Base-by-base conservation (phyloP, 768 basidiomycete genomes). In the Gloeopeniophorella convolvens region DNA sequence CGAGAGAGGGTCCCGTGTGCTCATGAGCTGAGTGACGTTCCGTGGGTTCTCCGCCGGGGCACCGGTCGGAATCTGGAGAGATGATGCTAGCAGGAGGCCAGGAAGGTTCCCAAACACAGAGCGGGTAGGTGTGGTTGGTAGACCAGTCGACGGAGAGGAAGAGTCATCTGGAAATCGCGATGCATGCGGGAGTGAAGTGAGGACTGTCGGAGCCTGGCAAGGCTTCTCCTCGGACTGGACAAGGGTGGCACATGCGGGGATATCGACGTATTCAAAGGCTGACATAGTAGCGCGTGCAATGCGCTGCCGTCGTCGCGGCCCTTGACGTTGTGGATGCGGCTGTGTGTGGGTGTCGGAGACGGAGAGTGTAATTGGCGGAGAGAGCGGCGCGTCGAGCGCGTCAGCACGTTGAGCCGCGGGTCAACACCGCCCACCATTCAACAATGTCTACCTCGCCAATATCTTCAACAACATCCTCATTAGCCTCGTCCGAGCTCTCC, bases 1-100 rank as follows among this genome's bases (percentile, higher is more conserved):
- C 1, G 87, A 89, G 4, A 95, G 73, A 0, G 87, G 78, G 58
- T 86, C 85, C 24, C 71, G 70, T 1, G 76, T 77, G 15, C 78
- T 79, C 12, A 87, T 59, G 24, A 86, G 65, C 2, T 67, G 66
- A 49, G 51, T 56, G 30, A 53, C 45, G 50, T 66, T 61, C 43
- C 65, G 56, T 33, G 48, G 60, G 52, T 55, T 43, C 31, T 39
- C 45, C 32, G 32, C 18, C 0, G 26, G n/a, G 2, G 23, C 4
- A 28, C 27, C 36, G 18, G 55, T 35, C 13, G 58, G 34, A 3
- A 59, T 48, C 42, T 53, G 58, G 40, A 59, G 48, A n/a, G 57
- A 33, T 2, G 56, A 57, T 4, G 48, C 31, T 13, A 59, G 50
- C 23, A 53, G 51, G 13, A 52, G 34, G 10, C 30, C 24, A 6